These are phyloP conservation scores for Neurospora sp. DNA, from an alignment of 495 filamentous ascomycete species.

Conservation along the genomic window DNA sequence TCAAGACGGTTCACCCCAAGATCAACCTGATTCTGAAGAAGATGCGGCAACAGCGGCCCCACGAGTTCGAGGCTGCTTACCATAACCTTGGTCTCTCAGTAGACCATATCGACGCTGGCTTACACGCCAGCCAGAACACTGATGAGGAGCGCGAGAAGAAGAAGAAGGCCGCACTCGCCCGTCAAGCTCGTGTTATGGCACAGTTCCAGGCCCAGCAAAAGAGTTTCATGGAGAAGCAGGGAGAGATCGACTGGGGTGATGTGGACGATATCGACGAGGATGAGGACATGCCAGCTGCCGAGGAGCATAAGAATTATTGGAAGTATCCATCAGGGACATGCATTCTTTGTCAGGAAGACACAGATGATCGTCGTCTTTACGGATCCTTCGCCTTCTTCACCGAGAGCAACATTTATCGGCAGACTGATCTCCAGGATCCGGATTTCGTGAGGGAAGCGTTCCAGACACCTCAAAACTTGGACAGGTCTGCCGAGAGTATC, in stretches of 20 bases:
- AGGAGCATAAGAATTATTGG: slow-evolving; percentile 66
- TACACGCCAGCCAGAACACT: slow-evolving; percentile 42
- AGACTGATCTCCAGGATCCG: slow-evolving; percentile 69
- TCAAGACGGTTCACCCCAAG: slow-evolving; percentile 73
- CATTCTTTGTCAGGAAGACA: slow-evolving; percentile 93
- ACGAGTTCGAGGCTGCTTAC: slow-evolving; percentile 53
- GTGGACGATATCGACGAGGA: slow-evolving; percentile 53
- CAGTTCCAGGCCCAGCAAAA: slow-evolving; percentile 96
- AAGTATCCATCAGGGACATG: slow-evolving; percentile 93
- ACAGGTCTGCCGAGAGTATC: slow-evolving; percentile 68
- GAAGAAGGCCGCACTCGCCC: slow-evolving; percentile 78
- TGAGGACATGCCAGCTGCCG: slow-evolving; percentile 53
- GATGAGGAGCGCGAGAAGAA: slow-evolving; percentile 70
- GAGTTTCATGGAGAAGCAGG: slow-evolving; percentile 79
- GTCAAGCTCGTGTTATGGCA: slow-evolving; percentile 89
- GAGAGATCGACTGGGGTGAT: slow-evolving; percentile 75
- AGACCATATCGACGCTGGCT: slow-evolving; percentile 43
- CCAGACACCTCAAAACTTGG: slow-evolving; percentile 66
- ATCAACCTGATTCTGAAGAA: slow-evolving; percentile 76
- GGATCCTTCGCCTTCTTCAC: slow-evolving; percentile 86
- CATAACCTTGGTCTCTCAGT: slow-evolving; percentile 37
- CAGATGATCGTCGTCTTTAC: slow-evolving; percentile 77
- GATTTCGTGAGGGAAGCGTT: slow-evolving; percentile 79
- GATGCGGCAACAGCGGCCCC: slow-evolving; percentile 72
- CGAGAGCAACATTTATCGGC: slow-evolving; percentile 76